These are phyloP conservation scores for Ceraceosorus bombacis DNA, from an alignment of 1,284 basidiomycete species.

Conservation along the genomic window DNA sequence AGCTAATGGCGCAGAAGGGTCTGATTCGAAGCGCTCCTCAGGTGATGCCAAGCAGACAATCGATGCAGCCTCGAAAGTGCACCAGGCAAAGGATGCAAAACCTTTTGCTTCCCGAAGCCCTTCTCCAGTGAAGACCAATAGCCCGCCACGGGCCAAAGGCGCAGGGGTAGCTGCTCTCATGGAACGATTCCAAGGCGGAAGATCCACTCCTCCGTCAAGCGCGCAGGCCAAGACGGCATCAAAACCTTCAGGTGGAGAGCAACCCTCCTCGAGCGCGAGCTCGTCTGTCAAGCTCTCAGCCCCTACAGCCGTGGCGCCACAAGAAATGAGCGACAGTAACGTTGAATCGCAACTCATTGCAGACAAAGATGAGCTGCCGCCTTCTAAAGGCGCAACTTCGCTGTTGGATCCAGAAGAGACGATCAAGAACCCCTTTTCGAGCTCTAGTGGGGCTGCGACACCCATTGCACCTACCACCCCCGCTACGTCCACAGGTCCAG, in stretches of 20 bases:
- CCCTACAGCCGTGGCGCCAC: background rate
- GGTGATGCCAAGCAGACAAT: background rate
- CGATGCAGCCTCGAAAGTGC: background rate
- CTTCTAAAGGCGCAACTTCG: conserved; percentile 37
- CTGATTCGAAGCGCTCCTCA: background rate
- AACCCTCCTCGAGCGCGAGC: background rate
- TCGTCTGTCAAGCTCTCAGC: too few relatives aligned
- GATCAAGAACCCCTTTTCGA: conserved; percentile 39
- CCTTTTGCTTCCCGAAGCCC: background rate
- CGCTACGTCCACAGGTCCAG: too few relatives aligned
- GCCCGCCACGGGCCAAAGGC: background rate
- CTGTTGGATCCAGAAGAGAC: conserved; percentile 37
- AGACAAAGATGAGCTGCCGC: conserved; percentile 16
- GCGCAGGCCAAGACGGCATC: conserved; percentile 1
- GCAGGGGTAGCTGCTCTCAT: conserved; percentile 6
- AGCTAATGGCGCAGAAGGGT: background rate
- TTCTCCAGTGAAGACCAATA: background rate
- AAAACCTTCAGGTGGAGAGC: conserved; percentile 1
- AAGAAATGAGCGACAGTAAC: conserved; percentile 6
- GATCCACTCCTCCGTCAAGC: background rate
- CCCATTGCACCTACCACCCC: too few relatives aligned
- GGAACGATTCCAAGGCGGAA: background rate
- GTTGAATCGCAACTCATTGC: background rate
- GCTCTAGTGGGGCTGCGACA: background rate
- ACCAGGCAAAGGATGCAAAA: background rate